phyloP scores from a whole-genome alignment of 371 early-diverging fungal genomes.

The Smittium mucronatum region DNA sequence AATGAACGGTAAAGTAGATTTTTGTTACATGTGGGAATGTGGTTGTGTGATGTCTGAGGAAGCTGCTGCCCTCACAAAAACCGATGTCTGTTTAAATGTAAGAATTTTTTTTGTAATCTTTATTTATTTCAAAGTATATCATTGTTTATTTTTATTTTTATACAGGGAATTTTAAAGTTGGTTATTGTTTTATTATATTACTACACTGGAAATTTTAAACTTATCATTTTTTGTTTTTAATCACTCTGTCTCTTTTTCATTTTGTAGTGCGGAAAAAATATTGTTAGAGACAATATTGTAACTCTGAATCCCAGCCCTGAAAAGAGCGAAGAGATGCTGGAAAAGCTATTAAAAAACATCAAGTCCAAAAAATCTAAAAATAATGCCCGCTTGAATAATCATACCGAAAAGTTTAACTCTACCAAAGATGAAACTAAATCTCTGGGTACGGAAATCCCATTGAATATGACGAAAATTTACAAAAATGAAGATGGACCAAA shows the following conservation, averaged over 20 bases:
- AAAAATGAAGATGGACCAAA: no score
- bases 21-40: constrained; percentile 64
- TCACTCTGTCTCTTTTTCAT: not conserved
- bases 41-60: constrained; percentile 82
- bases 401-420: no score
- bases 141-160: not conserved
- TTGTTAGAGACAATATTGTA: not conserved
- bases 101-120: constrained; percentile 3
- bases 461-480: no score
- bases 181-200: no score
- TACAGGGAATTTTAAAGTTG: no score
- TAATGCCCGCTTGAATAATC: no score
- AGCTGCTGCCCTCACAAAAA: constrained; percentile 56
- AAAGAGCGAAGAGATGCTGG: not conserved
- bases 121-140: not conserved
- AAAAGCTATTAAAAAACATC: not conserved
- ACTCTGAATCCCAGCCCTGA: not conserved
- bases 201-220: no score
- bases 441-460: no score
- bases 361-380: not conserved
- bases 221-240: not conserved
- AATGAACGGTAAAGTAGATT: constrained; percentile 81
- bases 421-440: no score
- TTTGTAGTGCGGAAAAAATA: not conserved
- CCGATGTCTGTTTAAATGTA: constrained; percentile 8